Conservation (phyloP, 495 filamentous ascomycete genomes). For the Podospora pseudoanserina region DNA sequence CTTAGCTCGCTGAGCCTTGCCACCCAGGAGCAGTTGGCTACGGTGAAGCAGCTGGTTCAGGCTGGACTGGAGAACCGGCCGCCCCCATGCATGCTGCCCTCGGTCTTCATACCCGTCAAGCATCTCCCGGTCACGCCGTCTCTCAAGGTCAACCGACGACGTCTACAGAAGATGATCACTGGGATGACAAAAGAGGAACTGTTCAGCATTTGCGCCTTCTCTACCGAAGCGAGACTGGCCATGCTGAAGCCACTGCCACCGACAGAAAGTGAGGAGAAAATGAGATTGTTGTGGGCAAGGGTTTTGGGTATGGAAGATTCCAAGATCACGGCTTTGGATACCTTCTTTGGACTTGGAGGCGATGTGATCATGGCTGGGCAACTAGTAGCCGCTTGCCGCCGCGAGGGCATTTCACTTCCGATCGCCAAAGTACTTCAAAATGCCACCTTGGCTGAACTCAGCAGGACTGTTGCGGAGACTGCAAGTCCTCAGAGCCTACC, state of each 20-base stretch:
- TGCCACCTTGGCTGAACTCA: constrained; percentile 39
- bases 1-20: constrained; percentile 29
- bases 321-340: constrained; percentile 38
- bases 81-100: constrained; percentile 36
- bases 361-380: constrained; percentile 41
- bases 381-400: constrained; percentile 39
- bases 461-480: constrained; percentile 27
- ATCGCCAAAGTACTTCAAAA: constrained; percentile 40
- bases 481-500: constrained; percentile 20
- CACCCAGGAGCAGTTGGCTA: constrained; percentile 37
- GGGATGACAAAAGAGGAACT: constrained; percentile 40
- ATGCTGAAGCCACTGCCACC: constrained; percentile 42
- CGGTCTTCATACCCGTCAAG: constrained; percentile 43
- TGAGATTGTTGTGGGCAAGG: constrained; percentile 43
- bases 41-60: constrained; percentile 39
- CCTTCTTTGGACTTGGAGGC: constrained; percentile 45
- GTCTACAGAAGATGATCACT: constrained; percentile 40
- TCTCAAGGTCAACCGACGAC: constrained; percentile 40
- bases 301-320: constrained; percentile 38
- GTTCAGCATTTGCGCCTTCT: constrained; percentile 23
- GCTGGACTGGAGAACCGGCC: constrained; percentile 34
- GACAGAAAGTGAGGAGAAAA: constrained; percentile 41
- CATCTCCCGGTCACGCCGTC: constrained; percentile 42
- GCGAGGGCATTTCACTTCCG: constrained; percentile 34
- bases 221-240: constrained; percentile 27